Base-by-base conservation (phyloP, 164 flowering plant genomes). In the Litsea cubeba region DNA sequence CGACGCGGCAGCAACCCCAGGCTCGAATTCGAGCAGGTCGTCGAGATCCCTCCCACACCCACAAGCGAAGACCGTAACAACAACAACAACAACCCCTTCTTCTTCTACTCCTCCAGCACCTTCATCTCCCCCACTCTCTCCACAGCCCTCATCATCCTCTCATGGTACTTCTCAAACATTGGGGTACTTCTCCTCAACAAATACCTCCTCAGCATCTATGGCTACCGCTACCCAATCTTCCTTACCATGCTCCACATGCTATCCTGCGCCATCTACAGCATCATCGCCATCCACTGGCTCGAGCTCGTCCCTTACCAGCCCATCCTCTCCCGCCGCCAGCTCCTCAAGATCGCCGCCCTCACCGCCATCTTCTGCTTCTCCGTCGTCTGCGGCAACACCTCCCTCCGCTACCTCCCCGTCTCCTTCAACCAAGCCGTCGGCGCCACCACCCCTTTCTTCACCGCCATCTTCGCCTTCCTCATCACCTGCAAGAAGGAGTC, bases 381-480 rank as follows among this genome's bases (percentile, higher is more conserved):
- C 15, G 98, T 94, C 57, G 98, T 94, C 3, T 90, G 95, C 69
- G 98, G 98, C 0, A 94, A 94, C 76, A 88, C 97, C 14, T 91
- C 97, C 0, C 80, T 94, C 32, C 80, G 96, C 25, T 92, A 92
- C 86, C 76, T 94, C 0, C 98, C 97, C 0, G 92, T 94, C 3
- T 92, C 97, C 8, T 94, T 94, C 68, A 92, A 94, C 62, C 98
- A 94, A 75, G 97, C 97, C 0, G 89, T 95, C 54, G 99, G 97
- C 0, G 97, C 99, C 1, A 95, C 99, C 0, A 93, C 97, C 18
- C 99, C 99, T 1, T 95, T 95, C 65, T 95, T 95, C 85, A 95
- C 99, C 8, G 97, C 99, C 12, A 81, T 93, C 3, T 95, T 95
- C 67, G 94, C 97, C 0, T 89, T 95, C 75, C 11, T 93, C 11